Percentiles rank a stretch among this genome's conserved stretches.
phyloP scores from a whole-genome alignment of 208 protist species.

The Crithidia thermophila region DNA sequence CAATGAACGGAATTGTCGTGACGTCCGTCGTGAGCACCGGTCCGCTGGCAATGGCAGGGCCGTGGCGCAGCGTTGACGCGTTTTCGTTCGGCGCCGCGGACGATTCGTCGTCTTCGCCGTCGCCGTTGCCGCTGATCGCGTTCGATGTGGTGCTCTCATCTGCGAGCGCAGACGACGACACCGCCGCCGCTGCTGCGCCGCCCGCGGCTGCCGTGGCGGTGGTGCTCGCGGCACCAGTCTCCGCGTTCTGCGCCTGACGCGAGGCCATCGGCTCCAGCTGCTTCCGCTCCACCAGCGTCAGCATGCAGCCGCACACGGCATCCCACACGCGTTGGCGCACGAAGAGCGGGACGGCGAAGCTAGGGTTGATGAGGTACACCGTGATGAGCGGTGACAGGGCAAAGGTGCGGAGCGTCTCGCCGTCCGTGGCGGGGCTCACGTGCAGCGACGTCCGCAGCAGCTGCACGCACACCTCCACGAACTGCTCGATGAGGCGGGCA shows the following conservation, averaged over 20 bases:
- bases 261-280: neutral
- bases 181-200: neutral
- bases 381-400: slow-evolving; percentile 27
- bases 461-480: slow-evolving; percentile 29
- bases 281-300: slow-evolving; percentile 23
- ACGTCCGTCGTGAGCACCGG: slow-evolving; percentile 37
- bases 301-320: slow-evolving; percentile 35
- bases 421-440: slow-evolving; percentile 3
- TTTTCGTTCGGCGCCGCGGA: neutral
- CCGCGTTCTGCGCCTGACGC: neutral
- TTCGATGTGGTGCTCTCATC: neutral
- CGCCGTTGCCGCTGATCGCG: neutral
- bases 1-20: slow-evolving; percentile 56
- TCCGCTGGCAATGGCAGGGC: neutral
- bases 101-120: neutral
- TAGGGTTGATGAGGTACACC: slow-evolving; percentile 33
- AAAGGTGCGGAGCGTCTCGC: slow-evolving; percentile 20
- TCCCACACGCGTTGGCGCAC: slow-evolving; percentile 27
- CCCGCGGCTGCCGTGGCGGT: neutral
- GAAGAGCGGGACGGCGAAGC: slow-evolving; percentile 30
- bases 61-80: neutral
- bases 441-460: slow-evolving; percentile 20
- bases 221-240: neutral
- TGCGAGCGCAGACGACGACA: neutral
- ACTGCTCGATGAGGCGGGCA: slow-evolving; percentile 14